phyloP scores from a whole-genome alignment of 1,284 basidiomycete genomes.

The Boletus semigastroideus region DNA sequence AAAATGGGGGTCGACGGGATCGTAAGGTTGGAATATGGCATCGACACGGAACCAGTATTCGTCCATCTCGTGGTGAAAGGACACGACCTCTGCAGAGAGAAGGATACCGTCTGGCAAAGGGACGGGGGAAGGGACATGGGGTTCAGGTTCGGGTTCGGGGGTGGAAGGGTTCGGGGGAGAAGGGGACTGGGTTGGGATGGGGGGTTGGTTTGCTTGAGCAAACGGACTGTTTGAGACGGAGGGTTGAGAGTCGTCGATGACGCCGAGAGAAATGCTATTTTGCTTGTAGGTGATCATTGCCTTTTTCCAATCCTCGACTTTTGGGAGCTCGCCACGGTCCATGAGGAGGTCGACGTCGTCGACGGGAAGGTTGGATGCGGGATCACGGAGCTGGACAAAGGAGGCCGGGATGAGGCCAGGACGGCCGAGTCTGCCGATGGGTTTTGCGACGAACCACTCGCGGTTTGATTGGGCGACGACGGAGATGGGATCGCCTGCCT shows the following conservation, averaged over 20 bases:
- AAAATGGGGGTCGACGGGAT: conserved; percentile 47
- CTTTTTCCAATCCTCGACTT: conserved; percentile 98
- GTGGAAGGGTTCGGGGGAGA: conserved; percentile 21
- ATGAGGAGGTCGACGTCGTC: conserved; percentile 76
- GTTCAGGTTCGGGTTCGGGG: conserved; percentile 19
- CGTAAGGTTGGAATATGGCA: conserved; percentile 83
- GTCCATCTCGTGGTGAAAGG: conserved; percentile 94
- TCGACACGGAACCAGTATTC: conserved; percentile 98
- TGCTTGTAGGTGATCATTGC: conserved; percentile 95
- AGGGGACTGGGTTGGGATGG: conserved; percentile 24
- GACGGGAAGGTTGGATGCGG: conserved; percentile 76
- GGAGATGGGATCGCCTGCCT: conserved; percentile 91
- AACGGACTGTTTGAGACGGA: conserved; percentile 47
- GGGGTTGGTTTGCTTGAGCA: conserved; percentile 17
- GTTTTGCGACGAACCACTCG: conserved; percentile 91
- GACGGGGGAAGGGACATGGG: conserved; percentile 35
- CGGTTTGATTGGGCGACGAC: conserved; percentile 89
- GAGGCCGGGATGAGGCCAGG: conserved; percentile 92
- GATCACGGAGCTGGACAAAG: conserved; percentile 96
- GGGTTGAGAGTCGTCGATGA: conserved; percentile 67
- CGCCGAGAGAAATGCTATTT: conserved; percentile 91
- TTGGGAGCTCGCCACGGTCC: conserved; percentile 83
- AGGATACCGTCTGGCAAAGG: conserved; percentile 80
- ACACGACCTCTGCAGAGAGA: conserved; percentile 87
- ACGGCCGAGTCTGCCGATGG: conserved; percentile 90